A percentile compares a stretch with the other conserved stretches of the same genome.
phyloP scores from a whole-genome alignment of 495 filamentous ascomycete genomes.

The Xanthoparmelia taractica region DNA sequence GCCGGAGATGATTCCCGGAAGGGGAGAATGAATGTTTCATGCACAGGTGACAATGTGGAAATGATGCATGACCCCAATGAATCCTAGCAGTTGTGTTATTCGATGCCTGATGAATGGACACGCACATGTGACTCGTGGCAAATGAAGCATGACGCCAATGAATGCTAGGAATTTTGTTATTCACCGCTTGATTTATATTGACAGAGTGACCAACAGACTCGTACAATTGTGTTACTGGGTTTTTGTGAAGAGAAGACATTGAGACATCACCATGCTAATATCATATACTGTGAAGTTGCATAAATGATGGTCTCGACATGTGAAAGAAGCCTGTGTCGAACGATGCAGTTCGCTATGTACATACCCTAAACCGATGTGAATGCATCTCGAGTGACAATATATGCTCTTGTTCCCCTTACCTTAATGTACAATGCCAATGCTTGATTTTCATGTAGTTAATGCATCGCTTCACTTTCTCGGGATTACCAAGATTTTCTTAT shows the following conservation, averaged over 20 bases:
- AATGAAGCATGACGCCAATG: background rate
- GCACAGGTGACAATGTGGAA: background rate
- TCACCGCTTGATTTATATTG: background rate
- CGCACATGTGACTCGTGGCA: background rate
- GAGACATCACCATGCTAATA: background rate
- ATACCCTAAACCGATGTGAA: background rate
- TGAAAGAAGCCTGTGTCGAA: background rate
- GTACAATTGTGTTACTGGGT: background rate
- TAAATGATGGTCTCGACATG: background rate
- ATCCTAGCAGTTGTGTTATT: background rate
- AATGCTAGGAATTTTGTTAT: background rate
- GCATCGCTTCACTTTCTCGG: background rate
- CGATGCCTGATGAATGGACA: no score
- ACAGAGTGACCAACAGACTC: background rate
- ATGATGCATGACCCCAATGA: background rate
- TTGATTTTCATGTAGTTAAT: background rate
- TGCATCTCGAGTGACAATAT: background rate
- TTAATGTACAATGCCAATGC: background rate
- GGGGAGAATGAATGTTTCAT: background rate
- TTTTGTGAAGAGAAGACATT: background rate
- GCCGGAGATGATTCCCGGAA: background rate
- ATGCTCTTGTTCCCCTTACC: background rate
- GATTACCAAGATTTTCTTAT: conserved; percentile 1
- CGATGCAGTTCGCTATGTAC: background rate
- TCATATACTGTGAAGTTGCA: background rate